Percentiles rank a stretch among this genome's conserved stretches.
phyloP scores from a whole-genome alignment of 495 filamentous ascomycete genomes.

The Trichoderma reesei region DNA sequence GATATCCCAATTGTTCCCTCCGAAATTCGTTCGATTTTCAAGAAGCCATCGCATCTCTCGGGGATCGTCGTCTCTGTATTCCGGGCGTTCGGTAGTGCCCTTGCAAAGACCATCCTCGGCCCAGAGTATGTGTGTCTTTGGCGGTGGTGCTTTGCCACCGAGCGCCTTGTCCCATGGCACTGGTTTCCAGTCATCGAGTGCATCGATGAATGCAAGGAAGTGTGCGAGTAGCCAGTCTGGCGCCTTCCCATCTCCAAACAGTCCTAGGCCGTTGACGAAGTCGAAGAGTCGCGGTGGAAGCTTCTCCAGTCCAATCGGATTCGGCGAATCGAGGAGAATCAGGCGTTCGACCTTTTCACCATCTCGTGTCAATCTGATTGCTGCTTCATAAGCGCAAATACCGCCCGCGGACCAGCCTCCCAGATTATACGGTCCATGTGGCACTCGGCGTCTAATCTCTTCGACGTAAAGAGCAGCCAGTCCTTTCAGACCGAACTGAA shows the following conservation, averaged over 20 bases:
- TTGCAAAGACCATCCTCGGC: slow-evolving; percentile 73
- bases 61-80: slow-evolving; percentile 44
- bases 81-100: slow-evolving; percentile 57
- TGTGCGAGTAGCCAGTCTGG: slow-evolving; percentile 77
- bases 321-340: slow-evolving; percentile 75
- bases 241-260: slow-evolving; percentile 64
- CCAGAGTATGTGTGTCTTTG: slow-evolving; percentile 54
- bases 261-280: slow-evolving; percentile 71
- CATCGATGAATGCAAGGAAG: slow-evolving; percentile 67
- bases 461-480: slow-evolving; percentile 46
- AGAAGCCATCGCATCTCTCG: slow-evolving; percentile 66
- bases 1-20: slow-evolving; percentile 71
- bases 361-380: slow-evolving; percentile 55
- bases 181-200: slow-evolving; percentile 62
- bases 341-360: slow-evolving; percentile 65
- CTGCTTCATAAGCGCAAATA: slow-evolving; percentile 78
- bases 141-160: slow-evolving; percentile 51
- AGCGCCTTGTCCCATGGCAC: slow-evolving; percentile 30
- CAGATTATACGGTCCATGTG: slow-evolving; percentile 56
- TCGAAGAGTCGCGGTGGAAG: slow-evolving; percentile 65
- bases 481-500: slow-evolving; percentile 46
- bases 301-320: slow-evolving; percentile 65
- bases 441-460: slow-evolving; percentile 51
- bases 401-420: slow-evolving; percentile 83
- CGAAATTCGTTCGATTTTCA: slow-evolving; percentile 68